phyloP scores from a whole-genome alignment of 2,329 filamentous ascomycete species.

The Diplocarpon mali region DNA sequence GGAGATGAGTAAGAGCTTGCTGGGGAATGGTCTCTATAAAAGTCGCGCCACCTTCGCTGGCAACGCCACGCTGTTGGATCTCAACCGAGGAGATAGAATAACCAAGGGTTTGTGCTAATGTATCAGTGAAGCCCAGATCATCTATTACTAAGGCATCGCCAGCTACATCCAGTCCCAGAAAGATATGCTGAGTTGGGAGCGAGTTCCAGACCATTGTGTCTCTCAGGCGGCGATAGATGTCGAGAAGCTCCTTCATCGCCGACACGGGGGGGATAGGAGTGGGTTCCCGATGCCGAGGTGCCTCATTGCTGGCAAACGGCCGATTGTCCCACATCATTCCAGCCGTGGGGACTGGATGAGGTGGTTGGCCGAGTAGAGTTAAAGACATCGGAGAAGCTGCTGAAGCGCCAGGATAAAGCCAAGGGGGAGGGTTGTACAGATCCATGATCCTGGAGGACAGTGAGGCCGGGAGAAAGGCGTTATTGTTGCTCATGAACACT shows the following conservation, averaged over 20 bases:
- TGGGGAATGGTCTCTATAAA: conserved; percentile 77
- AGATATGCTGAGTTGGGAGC: conserved; percentile 28
- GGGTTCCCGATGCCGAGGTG: conserved; percentile 25
- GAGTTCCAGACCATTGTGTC: conserved; percentile 47
- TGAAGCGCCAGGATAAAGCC: not conserved
- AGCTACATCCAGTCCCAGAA: not conserved
- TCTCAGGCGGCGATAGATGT: conserved; percentile 48
- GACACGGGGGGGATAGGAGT: conserved; percentile 22
- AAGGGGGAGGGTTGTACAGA: conserved; percentile 12
- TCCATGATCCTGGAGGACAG: conserved; percentile 22
- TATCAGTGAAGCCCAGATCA: conserved; percentile 44
- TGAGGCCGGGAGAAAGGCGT: conserved; percentile 13
- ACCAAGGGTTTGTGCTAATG: conserved; percentile 57
- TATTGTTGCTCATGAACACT: conserved; percentile 22
- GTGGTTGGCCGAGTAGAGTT: not conserved
- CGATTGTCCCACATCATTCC: conserved; percentile 25
- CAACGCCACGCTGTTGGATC: conserved; percentile 80
- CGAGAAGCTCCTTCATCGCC: conserved; percentile 42
- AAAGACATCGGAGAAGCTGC: not conserved
- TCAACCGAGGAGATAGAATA: conserved; percentile 82
- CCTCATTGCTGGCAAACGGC: conserved; percentile 28
- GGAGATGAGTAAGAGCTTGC: conserved; percentile 73
- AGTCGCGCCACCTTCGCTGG: conserved; percentile 60
- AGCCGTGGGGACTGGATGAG: conserved; percentile 21
- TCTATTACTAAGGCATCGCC: not conserved